A percentile compares a stretch with the other conserved stretches of the same genome.
Evolutionary conservation across 768 basidiomycete species (phyloP).

Genomic region (Phanerochaete carnosa): DNA sequence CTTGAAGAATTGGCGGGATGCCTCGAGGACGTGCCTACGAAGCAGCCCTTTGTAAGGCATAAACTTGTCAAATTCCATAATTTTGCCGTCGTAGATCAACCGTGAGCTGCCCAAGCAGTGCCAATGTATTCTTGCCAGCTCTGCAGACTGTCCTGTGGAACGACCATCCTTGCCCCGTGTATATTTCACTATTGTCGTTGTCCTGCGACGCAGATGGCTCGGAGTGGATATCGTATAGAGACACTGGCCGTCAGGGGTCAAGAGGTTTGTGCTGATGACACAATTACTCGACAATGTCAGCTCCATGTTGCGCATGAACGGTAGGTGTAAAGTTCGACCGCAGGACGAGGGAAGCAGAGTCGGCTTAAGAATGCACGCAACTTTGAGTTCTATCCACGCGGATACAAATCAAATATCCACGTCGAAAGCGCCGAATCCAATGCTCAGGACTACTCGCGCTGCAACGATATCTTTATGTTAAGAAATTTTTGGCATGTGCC

Average conservation of each 20-base stretch:
- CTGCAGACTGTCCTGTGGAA: neutral
- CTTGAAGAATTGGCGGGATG: neutral
- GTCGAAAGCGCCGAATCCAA: no score
- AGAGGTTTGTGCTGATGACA: neutral
- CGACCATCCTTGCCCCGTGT: neutral
- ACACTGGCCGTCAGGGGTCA: neutral
- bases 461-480: no score
- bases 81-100: slow-evolving; percentile 4
- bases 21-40: neutral
- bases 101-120: neutral
- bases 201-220: neutral
- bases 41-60: neutral
- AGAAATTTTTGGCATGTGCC: no score
- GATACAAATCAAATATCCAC: no score
- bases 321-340: no score
- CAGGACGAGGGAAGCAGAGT: no score
- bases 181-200: neutral
- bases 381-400: no score
- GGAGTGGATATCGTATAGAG: neutral
- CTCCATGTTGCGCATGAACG: neutral
- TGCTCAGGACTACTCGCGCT: no score
- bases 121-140: slow-evolving; percentile 11
- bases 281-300: neutral
- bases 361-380: no score
- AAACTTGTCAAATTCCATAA: neutral